Evolutionary conservation across 2,329 filamentous ascomycete genomes (phyloP).

Genomic region (Zymoseptoria passerinii): DNA sequence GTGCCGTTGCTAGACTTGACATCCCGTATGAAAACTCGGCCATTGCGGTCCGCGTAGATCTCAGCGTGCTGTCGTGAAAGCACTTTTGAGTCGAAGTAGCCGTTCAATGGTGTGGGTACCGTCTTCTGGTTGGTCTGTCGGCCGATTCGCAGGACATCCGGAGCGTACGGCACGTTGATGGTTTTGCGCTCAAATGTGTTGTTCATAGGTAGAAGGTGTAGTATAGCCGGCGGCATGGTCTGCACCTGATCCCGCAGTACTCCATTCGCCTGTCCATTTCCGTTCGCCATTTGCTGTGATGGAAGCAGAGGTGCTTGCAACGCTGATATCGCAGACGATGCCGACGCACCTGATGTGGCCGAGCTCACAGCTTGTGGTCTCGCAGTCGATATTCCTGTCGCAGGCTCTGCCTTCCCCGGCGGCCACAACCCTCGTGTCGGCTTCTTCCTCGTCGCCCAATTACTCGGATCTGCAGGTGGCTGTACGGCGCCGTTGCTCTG

Average conservation of each 20-base stretch:
- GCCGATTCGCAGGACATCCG: constrained; percentile 90
- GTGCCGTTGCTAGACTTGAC: constrained; percentile 98
- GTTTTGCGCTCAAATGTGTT: constrained; percentile 96
- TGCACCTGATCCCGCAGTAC: constrained; percentile 37
- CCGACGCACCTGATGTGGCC: constrained; percentile 49
- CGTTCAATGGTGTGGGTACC: constrained; percentile 79
- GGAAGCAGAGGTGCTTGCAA: constrained; percentile 56
- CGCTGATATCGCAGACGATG: constrained; percentile 54
- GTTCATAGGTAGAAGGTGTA: constrained; percentile 84
- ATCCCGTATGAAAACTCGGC: constrained; percentile 88
- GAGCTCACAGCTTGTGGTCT: constrained; percentile 55
- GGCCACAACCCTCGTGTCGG: constrained; percentile 53
- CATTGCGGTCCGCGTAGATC: constrained; percentile 70
- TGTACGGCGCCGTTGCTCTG: constrained; percentile 52
- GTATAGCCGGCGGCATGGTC: constrained; percentile 57
- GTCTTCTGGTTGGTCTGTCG: constrained; percentile 97
- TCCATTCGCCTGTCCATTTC: constrained; percentile 52
- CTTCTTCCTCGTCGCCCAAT: constrained; percentile 44
- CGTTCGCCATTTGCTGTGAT: constrained; percentile 61
- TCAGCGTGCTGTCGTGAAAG: constrained; percentile 93
- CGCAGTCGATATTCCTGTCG: constrained; percentile 53
- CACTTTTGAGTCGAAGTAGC: constrained; percentile 97
- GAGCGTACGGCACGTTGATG: constrained; percentile 83
- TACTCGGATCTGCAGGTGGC: constrained; percentile 30
- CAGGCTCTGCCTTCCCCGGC: constrained; percentile 56